Percentiles rank a stretch among this genome's conserved stretches.
phyloP scores from a whole-genome alignment of 352 stramenopile species.

The Pythium aristosporum region DNA sequence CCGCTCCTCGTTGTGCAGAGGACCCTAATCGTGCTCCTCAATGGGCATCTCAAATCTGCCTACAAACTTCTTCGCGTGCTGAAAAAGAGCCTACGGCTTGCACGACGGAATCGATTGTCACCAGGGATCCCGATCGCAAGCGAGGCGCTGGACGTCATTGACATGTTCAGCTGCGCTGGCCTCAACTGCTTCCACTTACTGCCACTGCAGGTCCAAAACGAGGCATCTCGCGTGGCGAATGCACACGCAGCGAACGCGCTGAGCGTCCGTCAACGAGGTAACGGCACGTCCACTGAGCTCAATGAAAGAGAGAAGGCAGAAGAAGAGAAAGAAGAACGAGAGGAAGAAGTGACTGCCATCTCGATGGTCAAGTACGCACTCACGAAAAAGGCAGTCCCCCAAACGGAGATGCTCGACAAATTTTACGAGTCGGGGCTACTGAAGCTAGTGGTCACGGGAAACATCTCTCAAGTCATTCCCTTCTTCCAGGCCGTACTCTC shows the following conservation, averaged over 20 bases:
- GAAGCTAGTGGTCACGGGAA: slow-evolving; percentile 37
- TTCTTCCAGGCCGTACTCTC: slow-evolving; percentile 53
- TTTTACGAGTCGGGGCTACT: slow-evolving; percentile 53
- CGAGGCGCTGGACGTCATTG: slow-evolving; percentile 29
- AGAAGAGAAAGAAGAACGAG: slow-evolving; percentile 20
- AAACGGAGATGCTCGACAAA: slow-evolving; percentile 51
- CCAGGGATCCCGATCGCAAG: not conserved
- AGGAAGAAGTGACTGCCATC: slow-evolving; percentile 37
- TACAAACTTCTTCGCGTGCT: slow-evolving; percentile 49
- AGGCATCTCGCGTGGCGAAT: slow-evolving; percentile 20
- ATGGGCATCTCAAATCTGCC: slow-evolving; percentile 50
- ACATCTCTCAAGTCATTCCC: slow-evolving; percentile 36
- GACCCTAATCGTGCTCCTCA: slow-evolving; percentile 52
- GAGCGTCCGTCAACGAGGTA: not conserved
- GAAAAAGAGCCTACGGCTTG: slow-evolving; percentile 24
- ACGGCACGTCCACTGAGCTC: not conserved
- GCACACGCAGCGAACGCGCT: not conserved
- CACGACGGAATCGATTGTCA: slow-evolving; percentile 5
- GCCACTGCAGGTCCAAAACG: slow-evolving; percentile 29
- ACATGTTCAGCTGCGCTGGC: slow-evolving; percentile 49
- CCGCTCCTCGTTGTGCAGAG: slow-evolving; percentile 43
- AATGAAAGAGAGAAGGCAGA: slow-evolving; percentile 18
- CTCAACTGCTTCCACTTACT: slow-evolving; percentile 50
- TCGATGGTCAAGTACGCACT: slow-evolving; percentile 45
- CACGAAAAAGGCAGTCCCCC: slow-evolving; percentile 36